Conservation (phyloP, 2,329 filamentous ascomycete species). For the Cercospora janseana region DNA sequence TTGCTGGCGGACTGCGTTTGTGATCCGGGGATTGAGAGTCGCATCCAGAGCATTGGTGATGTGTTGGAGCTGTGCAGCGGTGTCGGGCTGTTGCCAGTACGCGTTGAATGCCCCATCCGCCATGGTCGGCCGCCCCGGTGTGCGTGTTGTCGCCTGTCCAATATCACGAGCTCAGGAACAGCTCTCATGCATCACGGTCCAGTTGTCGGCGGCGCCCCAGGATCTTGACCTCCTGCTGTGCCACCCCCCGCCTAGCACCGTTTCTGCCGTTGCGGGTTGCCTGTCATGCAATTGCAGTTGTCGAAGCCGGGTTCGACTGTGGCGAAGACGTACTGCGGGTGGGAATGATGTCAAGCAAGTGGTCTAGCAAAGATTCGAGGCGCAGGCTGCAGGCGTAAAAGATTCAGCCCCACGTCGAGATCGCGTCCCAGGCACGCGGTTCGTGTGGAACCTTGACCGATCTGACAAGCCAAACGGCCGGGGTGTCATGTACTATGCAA, state of each 20-base stretch:
- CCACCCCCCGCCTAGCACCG: background rate
- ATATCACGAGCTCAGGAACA: conserved; percentile 9
- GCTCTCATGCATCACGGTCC: conserved; percentile 3
- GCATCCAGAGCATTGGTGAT: conserved; percentile 84
- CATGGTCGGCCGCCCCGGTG: conserved; percentile 4
- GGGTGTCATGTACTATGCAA: background rate
- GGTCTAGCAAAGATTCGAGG: background rate
- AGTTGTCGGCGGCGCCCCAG: background rate
- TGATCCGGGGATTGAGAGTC: conserved; percentile 77
- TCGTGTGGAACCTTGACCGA: conserved; percentile 7
- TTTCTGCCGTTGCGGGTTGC: background rate
- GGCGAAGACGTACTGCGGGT: background rate
- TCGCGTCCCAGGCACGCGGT: conserved; percentile 9
- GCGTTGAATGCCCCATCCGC: conserved; percentile 23
- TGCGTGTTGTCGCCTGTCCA: background rate
- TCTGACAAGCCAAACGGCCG: conserved; percentile 4
- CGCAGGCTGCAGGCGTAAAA: conserved; percentile 8
- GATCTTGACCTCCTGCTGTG: background rate
- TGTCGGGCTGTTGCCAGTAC: conserved; percentile 24
- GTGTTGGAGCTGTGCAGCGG: conserved; percentile 50
- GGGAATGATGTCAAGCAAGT: conserved; percentile 4
- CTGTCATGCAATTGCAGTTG: conserved; percentile 1
- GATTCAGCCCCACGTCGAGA: conserved; percentile 10
- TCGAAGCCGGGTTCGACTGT: background rate
- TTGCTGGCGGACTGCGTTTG: conserved; percentile 76